Base-by-base conservation (phyloP, 139 green algal species). In the Coelastrella sp. region DNA sequence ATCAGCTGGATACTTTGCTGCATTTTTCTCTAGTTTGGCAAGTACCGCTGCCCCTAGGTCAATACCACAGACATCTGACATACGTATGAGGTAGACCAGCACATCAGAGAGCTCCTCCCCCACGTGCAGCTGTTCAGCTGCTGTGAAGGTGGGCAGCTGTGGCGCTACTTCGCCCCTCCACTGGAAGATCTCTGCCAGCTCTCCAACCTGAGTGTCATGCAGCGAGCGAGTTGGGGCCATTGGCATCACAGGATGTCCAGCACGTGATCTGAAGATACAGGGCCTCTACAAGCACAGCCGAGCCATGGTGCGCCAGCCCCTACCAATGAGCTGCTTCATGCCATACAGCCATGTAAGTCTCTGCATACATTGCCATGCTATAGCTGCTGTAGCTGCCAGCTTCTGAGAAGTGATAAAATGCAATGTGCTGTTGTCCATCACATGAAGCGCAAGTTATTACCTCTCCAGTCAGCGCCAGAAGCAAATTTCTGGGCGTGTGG, bases 101-200 rank as follows among this genome's bases (percentile, higher is more conserved):
- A 98, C 95, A 83, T 98, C 96, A 5, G 94, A 92, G 13, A 98
- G 79, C 92, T 98, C 96, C 88, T 98, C 94, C 3, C 86, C 95
- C 3, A 98, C 83, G 4, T 65, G 83, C 47, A 22, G 66, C 65
- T 80, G 17, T 54, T 88, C 83, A 47, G 47, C 32, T 13, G 77
- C 47, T 32, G 47, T 65, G 77, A 83, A 83, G 47, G 59, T 56
- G 7, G 83, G 16, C 77, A 97, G 91, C 5, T 93, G 93, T 4
- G n/a, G 7, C 0, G 80, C 68, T 5, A 95, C 77, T 83, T 98
- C 96, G 5, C 93, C 94, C 20, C 83, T 88, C 96, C 91, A 93
- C 83, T 93, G 92, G 58, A 93, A 95, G 14, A 94, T 77, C 22
- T 93, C 91, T n/a, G 88, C 47, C 32, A 95, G 90, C 90, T 95